These are phyloP conservation scores for Solanum hybrid DNA, from an alignment of 305 asterid species.

Conservation along the genomic window DNA sequence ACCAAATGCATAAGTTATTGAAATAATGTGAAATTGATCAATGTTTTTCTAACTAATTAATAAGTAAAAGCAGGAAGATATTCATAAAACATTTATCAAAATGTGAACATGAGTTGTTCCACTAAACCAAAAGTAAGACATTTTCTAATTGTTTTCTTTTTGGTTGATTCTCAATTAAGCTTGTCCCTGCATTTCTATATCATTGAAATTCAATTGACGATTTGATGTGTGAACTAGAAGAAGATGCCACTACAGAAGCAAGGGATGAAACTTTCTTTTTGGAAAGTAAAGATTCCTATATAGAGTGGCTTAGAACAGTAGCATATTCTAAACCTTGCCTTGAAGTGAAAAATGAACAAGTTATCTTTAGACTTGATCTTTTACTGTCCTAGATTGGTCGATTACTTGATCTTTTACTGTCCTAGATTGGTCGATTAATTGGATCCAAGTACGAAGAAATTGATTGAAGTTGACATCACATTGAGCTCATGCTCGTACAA, in stretches of 20 bases:
- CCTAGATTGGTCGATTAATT: neutral
- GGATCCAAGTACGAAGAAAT: neutral
- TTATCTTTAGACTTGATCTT: neutral
- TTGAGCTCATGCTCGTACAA: neutral
- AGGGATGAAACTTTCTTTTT: neutral
- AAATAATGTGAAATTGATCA: neutral
- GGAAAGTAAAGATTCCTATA: slow-evolving; percentile 2
- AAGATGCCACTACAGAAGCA: slow-evolving; percentile 3
- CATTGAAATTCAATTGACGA: neutral
- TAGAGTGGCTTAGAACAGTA: no score
- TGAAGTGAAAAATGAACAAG: neutral
- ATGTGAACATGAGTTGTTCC: slow-evolving; percentile 5
- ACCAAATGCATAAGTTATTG: neutral
- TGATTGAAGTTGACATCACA: neutral
- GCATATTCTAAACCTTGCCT: neutral
- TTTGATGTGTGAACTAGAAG: neutral
- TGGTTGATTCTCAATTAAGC: neutral
- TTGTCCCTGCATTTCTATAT: slow-evolving; percentile 1
- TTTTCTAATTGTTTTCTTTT: neutral
- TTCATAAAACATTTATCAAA: neutral
- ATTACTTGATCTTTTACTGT: neutral
- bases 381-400: no score
- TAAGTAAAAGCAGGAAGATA: neutral
- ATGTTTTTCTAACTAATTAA: neutral
- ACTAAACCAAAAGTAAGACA: neutral